Percentiles rank a stretch among this genome's conserved stretches.
Evolutionary conservation across 2,329 filamentous ascomycete genomes (phyloP).

Genomic region (Gaeumannomyces tritici): DNA sequence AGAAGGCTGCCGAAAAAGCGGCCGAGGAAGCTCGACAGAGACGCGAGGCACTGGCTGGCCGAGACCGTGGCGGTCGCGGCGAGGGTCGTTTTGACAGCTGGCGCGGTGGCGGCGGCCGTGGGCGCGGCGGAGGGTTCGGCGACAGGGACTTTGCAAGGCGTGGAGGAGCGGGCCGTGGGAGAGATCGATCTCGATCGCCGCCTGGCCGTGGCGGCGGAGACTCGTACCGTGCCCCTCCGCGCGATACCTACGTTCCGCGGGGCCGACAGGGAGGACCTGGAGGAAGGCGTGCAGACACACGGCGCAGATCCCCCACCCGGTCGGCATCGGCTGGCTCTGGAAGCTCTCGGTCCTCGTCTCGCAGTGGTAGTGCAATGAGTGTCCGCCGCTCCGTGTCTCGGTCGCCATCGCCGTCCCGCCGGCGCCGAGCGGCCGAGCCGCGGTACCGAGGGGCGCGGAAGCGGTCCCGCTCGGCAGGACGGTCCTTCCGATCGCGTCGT

Average conservation of each 20-base stretch:
- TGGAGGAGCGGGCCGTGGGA: conserved; percentile 33
- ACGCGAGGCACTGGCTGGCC: conserved; percentile 60
- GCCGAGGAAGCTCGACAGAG: conserved; percentile 37
- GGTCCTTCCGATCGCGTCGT: conserved; percentile 14
- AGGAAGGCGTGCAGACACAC: conserved; percentile 31
- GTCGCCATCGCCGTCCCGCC: conserved; percentile 9
- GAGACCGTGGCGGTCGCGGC: conserved; percentile 44
- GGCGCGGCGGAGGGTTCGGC: conserved; percentile 40
- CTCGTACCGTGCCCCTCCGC: conserved; percentile 21
- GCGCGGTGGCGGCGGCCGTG: conserved; percentile 41
- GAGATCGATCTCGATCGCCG: conserved; percentile 38
- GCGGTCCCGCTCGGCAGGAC: conserved; percentile 25
- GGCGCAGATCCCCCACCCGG: conserved; percentile 28
- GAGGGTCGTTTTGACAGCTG: conserved; percentile 36
- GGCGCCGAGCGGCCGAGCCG: background rate
- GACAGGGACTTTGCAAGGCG: conserved; percentile 37
- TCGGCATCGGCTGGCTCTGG: conserved; percentile 20
- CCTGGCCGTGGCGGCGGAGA: conserved; percentile 31
- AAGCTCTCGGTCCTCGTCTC: conserved; percentile 24
- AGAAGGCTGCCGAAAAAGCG: conserved; percentile 68
- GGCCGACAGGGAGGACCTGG: conserved; percentile 29
- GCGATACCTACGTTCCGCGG: conserved; percentile 45
- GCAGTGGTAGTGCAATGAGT: conserved; percentile 17
- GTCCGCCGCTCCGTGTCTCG: conserved; percentile 16
- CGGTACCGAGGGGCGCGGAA: conserved; percentile 16